Conservation (phyloP, 1,139 yeast genomes). For the Blastobotrys persicus region DNA sequence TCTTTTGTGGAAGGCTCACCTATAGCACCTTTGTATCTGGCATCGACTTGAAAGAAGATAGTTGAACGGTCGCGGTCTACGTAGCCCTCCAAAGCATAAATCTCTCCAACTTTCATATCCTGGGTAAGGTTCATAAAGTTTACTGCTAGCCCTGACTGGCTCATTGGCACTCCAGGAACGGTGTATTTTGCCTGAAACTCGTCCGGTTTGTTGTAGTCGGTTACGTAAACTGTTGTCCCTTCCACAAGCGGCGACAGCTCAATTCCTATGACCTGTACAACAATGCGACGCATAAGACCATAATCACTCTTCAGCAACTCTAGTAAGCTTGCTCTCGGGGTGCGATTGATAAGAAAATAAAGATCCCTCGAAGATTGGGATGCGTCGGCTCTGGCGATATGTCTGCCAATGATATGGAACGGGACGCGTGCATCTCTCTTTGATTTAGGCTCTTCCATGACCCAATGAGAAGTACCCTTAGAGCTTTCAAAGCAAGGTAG, state of each 20-base stretch:
- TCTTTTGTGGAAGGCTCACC: neutral
- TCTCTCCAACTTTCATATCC: neutral
- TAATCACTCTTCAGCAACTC: neutral
- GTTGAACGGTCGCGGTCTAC: neutral
- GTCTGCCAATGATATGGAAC: neutral
- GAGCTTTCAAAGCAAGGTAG: neutral
- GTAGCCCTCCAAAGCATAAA: neutral
- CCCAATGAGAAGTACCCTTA: neutral
- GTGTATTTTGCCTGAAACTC: neutral
- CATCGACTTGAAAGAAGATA: neutral
- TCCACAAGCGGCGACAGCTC: neutral
- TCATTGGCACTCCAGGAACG: neutral
- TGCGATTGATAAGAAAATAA: neutral
- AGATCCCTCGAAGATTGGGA: neutral
- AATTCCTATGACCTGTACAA: neutral
- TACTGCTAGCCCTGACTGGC: neutral
- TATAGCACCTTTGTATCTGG: neutral
- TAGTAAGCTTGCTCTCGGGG: neutral
- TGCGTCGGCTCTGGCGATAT: neutral
- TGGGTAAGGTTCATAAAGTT: neutral
- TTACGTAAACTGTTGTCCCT: neutral
- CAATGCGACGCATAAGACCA: neutral
- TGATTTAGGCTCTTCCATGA: neutral
- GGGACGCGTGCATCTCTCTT: no score
- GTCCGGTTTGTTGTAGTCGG: conserved; percentile 1